Base-by-base conservation (phyloP, 176 grass and related monocot genomes). In the Bromus sterilis region DNA sequence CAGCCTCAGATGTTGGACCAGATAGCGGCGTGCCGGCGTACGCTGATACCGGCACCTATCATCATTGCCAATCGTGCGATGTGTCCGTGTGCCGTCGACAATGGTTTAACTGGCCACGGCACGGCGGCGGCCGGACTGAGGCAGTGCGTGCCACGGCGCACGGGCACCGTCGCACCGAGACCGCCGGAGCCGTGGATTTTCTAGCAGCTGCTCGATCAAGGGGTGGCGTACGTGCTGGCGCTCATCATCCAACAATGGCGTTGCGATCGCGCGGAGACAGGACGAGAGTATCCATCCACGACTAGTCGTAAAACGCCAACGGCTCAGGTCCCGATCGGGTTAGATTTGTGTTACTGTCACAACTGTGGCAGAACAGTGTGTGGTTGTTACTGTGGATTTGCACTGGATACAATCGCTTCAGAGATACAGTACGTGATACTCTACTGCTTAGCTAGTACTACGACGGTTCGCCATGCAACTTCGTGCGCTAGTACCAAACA, bases 21-120 rank as follows among this genome's bases (percentile, higher is more conserved):
- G 65, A 68, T 68, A 68, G 65, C 61, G 61, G 61, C 61, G 61
- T 64, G 61, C 61, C 5, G 65, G 65, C 65, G 35, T 68, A 68
- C 35, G 65, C 65, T 68, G 64, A 66, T 66, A 66, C 57, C 55
- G 1, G 1, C 11, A 60, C 57, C 26, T 25, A 28, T 60, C 48
- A 53, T 53, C 48, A 51, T 51, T 20, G 46, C 46, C 16, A 20
- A 24, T 59, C 57, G 64, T 2, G 3, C 33, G 32, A 37, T 20
- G 64, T 37, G 39, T 43, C 21, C 67, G 39, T 70, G 12, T 1
- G 24, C 66, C 14, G 0, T 39, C 36, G 36, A 3, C 66, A n/a
- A 39, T 69, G 36, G 58, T 15, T 15, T 29, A 1, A 25, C 25
- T 2, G 57, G 23, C 41, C 44, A 46, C 68, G 68, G 68, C 68